phyloP scores from a whole-genome alignment of 2,329 filamentous ascomycete genomes.

The Graphilbum fragrans region DNA sequence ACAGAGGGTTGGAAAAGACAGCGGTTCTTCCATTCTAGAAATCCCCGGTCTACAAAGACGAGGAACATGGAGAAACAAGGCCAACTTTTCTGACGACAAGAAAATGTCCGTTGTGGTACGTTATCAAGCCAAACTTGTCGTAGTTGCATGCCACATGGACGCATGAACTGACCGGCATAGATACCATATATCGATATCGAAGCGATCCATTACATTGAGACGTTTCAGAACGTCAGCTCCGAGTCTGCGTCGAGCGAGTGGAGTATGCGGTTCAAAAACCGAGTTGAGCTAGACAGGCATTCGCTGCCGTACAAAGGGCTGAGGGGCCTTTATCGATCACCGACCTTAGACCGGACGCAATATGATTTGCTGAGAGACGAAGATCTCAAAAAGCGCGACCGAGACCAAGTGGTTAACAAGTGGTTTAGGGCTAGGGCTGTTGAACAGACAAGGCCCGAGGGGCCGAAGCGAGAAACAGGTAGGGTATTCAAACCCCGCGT shows the following conservation, averaged over 20 bases:
- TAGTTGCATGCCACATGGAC: not conserved
- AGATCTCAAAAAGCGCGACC: not conserved
- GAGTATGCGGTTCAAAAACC: not conserved
- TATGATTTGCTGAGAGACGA: not conserved
- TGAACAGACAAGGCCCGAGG: not conserved
- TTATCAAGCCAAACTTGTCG: not conserved
- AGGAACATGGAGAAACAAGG: not conserved
- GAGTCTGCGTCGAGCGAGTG: not conserved
- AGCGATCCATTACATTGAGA: not conserved
- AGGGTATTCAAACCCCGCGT: no score
- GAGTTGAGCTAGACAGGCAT: not conserved
- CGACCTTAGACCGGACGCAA: not conserved
- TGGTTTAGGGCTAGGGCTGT: not conserved
- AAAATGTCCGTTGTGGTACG: conserved; percentile 1
- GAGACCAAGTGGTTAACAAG: not conserved
- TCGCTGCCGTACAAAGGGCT: not conserved
- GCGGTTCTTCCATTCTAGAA: no score
- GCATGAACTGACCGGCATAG: not conserved
- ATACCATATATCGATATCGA: conserved; percentile 1
- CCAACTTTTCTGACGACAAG: not conserved
- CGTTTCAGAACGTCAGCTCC: not conserved
- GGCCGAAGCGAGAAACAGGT: not conserved
- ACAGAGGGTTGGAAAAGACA: no score
- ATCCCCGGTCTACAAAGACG: no score
- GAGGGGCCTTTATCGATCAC: not conserved